Conservation (phyloP, 2,329 filamentous ascomycete species). For the Endocalyx cinctus region DNA sequence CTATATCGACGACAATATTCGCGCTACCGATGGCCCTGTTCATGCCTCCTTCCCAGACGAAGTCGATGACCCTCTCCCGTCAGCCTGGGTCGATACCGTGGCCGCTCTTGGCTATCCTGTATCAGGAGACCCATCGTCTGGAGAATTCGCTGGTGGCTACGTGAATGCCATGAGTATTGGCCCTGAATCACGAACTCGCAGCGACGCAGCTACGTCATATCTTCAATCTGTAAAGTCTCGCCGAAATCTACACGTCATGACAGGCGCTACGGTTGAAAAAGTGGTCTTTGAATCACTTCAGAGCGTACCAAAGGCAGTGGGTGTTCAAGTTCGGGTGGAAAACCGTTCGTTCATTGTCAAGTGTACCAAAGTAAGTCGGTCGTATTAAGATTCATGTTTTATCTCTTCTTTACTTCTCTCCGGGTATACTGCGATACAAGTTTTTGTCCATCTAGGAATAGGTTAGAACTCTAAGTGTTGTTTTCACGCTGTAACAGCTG, state of each 20-base stretch:
- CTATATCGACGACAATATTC: slow-evolving; percentile 9
- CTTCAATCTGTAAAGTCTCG: slow-evolving; percentile 9
- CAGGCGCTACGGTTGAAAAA: background rate
- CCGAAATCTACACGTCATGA: slow-evolving; percentile 3
- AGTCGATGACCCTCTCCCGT: slow-evolving; percentile 6
- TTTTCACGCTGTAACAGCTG: too few species aligned
- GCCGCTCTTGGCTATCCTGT: slow-evolving; percentile 5
- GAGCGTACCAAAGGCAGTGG: background rate
- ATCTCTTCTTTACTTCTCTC: too few species aligned
- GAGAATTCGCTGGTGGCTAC: slow-evolving; percentile 4
- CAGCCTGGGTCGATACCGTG: slow-evolving; percentile 12
- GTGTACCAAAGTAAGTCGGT: too few species aligned
- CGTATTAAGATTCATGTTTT: too few species aligned
- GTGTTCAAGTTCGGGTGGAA: slow-evolving; percentile 3
- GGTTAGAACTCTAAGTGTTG: too few species aligned
- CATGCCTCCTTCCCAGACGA: slow-evolving; percentile 10
- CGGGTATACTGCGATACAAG: too few species aligned
- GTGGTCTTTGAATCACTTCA: background rate
- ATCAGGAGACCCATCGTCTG: slow-evolving; percentile 9
- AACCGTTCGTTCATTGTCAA: slow-evolving; percentile 12
- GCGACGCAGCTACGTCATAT: slow-evolving; percentile 14
- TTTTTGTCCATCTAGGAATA: too few species aligned
- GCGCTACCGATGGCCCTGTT: slow-evolving; percentile 7
- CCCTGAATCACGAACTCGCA: slow-evolving; percentile 7
- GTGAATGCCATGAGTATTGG: slow-evolving; percentile 8